Conservation (phyloP, 306 rosid species). For the Vigna radiata region DNA sequence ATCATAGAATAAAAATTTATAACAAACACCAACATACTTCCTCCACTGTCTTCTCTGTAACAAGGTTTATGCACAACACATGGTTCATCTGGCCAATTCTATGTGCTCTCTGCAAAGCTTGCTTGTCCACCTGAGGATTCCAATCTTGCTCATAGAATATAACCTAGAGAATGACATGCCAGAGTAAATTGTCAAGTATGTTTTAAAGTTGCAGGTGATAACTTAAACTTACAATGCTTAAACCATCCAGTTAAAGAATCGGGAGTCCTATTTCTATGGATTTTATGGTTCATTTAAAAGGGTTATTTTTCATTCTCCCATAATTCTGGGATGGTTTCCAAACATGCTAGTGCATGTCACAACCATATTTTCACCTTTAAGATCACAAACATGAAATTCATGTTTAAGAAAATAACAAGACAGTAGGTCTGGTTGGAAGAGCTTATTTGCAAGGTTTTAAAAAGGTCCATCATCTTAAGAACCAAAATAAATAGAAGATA, state of each 20-base stretch:
- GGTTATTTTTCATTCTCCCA: background rate
- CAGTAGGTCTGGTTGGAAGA: background rate
- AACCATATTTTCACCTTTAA: background rate
- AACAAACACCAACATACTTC: conserved; percentile 63
- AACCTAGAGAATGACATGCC: conserved; percentile 59
- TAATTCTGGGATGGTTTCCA: background rate
- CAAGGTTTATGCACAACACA: conserved; percentile 77
- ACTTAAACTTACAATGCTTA: conserved; percentile 4
- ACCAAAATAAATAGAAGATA: no score
- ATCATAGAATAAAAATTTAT: conserved; percentile 15
- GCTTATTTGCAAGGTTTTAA: background rate
- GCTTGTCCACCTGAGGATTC: conserved; percentile 98
- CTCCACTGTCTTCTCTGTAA: conserved; percentile 77
- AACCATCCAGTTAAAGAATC: conserved; percentile 17
- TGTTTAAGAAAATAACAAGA: background rate
- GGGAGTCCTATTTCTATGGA: conserved; percentile 2
- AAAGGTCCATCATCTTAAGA: background rate
- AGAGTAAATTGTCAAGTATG: conserved; percentile 36
- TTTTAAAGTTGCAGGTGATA: background rate
- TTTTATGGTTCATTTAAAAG: background rate
- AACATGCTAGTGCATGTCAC: background rate
- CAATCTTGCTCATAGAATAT: conserved; percentile 98
- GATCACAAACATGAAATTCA: background rate
- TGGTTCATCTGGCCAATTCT: conserved; percentile 90
- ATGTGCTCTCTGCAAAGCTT: conserved; percentile 95